Evolutionary conservation across 2,329 filamentous ascomycete genomes (phyloP), one percentile per base, ranked within the genome.

Genomic region (Ascochyta fabae): DNA sequence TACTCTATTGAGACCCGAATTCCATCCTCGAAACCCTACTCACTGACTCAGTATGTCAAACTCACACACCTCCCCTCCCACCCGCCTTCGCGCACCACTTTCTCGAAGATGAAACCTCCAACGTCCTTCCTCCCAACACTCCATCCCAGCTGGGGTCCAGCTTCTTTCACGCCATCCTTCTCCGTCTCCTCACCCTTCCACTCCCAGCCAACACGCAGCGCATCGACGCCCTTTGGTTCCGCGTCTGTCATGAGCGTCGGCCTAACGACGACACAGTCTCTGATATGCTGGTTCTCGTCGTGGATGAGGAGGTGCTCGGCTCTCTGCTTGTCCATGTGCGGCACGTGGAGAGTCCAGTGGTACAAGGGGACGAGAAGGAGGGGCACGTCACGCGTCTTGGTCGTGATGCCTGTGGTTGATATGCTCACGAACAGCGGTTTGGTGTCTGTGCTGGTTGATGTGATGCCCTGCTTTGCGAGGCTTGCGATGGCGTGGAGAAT

Each of bases 241-340:
- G 58, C 71, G 64, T 78, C 71, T 27, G 66, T 67, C 55, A 80
- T 57, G 39, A 79, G 56, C 24, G 69, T 75, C 29, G 77, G 69
- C 52, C 77, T 67, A 0, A 79, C 68, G 42, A 76, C 65, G 0
- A 75, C 67, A 53, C 67, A 75, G 1, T 60, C 67, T 0, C 64
- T 42, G 5, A 63, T 64, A 7, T 53, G 50, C 19, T 60, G 59
- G 3, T 59, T 60, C 22, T 62, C 54, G 19, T 67, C 68, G 4
- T 53, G 51, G 10, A 67, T 33, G 8, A 80, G 46, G 9, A 69
- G 27, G 6, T 60, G 46, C 53, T 79, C 73, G 69, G 78, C 70
- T 6, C 59, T 60, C 33, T 51, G 53, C 66, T 80, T 80, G 48
- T 80, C 78, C 19, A 64, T 70, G 55, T 82, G 77, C 31, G 74